Percentiles rank a stretch among this genome's conserved stretches.
phyloP scores from a whole-genome alignment of 23 red algal genomes.

The Gracilaria vermiculophylla region DNA sequence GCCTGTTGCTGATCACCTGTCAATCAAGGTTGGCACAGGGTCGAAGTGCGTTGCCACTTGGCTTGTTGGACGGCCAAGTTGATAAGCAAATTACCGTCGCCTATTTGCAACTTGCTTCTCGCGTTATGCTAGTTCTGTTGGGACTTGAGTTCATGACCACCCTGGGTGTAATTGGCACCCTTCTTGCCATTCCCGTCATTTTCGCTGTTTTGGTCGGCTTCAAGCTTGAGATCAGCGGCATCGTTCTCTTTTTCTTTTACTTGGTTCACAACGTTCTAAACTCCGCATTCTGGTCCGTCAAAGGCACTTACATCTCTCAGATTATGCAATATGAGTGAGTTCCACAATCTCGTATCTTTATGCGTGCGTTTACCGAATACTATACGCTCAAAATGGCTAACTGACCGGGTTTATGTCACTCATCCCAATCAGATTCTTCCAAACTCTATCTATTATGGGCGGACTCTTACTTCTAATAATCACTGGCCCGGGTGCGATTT shows the following conservation, averaged over 20 bases:
- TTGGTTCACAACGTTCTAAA: constrained; percentile 91
- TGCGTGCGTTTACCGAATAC: background rate
- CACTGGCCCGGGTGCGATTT: constrained; percentile 86
- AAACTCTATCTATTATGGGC: constrained; percentile 98
- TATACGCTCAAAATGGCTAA: background rate
- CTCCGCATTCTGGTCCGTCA: constrained; percentile 91
- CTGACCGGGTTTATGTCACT: background rate
- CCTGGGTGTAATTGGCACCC: constrained; percentile 69
- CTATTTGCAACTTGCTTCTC: constrained; percentile 89
- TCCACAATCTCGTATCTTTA: background rate
- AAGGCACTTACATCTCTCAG: constrained; percentile 72
- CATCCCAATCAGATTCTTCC: constrained; percentile 70
- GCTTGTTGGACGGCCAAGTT: constrained; percentile 60
- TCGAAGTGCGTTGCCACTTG: constrained; percentile 64
- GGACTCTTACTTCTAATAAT: constrained; percentile 86
- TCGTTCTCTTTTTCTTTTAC: constrained; percentile 87
- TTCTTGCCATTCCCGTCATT: constrained; percentile 86
- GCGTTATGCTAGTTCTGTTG: constrained; percentile 93
- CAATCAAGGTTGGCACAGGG: constrained; percentile 80
- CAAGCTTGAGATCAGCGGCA: constrained; percentile 75
- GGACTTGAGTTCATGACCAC: constrained; percentile 90
- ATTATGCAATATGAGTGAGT: constrained; percentile 95
- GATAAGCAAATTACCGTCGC: constrained; percentile 71
- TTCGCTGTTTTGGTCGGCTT: constrained; percentile 89
- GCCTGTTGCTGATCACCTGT: constrained; percentile 81